These are phyloP conservation scores for Verticillium nubilum DNA, from an alignment of 2,329 filamentous ascomycete species.

Conservation along the genomic window DNA sequence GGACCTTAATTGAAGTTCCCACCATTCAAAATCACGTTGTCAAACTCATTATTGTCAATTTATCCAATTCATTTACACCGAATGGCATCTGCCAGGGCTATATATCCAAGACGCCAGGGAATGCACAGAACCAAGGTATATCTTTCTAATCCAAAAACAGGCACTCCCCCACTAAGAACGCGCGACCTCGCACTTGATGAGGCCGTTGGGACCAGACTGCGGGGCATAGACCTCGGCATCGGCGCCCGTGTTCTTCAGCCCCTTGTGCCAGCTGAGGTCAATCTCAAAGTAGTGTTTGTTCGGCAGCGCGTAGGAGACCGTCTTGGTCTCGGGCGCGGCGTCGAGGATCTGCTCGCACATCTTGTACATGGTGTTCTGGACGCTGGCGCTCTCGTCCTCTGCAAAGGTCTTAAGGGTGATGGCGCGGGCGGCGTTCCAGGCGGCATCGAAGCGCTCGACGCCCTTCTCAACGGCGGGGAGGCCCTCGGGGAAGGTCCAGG, in stretches of 20 bases:
- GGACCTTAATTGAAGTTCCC: background rate
- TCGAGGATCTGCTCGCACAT: conserved; percentile 87
- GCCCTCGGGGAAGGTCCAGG: conserved; percentile 67
- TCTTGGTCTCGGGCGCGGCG: conserved; percentile 63
- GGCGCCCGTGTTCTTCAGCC: conserved; percentile 87
- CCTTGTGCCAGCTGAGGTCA: conserved; percentile 96
- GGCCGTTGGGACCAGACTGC: conserved; percentile 86
- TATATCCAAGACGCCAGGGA: background rate
- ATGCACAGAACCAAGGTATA: background rate
- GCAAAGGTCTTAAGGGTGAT: conserved; percentile 94
- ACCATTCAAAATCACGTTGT: background rate
- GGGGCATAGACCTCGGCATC: conserved; percentile 95
- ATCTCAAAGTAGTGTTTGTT: conserved; percentile 99
- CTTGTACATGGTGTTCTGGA: conserved; percentile 98
- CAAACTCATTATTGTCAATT: background rate
- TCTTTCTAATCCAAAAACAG: background rate
- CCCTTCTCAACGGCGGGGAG: conserved; percentile 62
- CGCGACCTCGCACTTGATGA: conserved; percentile 89
- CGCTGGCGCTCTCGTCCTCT: conserved; percentile 82
- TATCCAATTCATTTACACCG: background rate
- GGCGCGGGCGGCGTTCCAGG: conserved; percentile 69
- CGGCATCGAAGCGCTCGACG: conserved; percentile 66
- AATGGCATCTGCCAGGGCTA: background rate
- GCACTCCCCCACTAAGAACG: conserved; percentile 32
- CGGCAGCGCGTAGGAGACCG: conserved; percentile 77